Percentiles rank a stretch among this genome's conserved stretches.
These are phyloP conservation scores for Hortiboletus rubellus DNA, from an alignment of 1,284 basidiomycete species.

Conservation along the genomic window DNA sequence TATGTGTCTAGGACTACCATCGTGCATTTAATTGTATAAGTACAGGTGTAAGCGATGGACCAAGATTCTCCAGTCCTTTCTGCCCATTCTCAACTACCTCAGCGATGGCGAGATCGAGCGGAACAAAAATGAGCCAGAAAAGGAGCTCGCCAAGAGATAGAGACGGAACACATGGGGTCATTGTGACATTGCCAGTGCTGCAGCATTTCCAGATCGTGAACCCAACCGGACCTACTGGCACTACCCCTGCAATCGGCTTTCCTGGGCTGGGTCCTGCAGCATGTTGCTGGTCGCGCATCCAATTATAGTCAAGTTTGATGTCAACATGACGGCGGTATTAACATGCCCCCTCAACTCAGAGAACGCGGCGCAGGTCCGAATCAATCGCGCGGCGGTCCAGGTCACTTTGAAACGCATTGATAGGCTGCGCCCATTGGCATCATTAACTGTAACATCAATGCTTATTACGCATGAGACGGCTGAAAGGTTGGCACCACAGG, in stretches of 20 bases:
- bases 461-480: too few species aligned
- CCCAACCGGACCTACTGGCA: slow-evolving; percentile 84
- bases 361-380: too few species aligned
- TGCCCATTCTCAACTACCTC: slow-evolving; percentile 87
- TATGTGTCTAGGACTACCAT: slow-evolving; percentile 78
- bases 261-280: slow-evolving; percentile 73
- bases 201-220: slow-evolving; percentile 85
- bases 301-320: too few species aligned
- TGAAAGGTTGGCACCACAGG: too few species aligned
- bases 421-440: too few species aligned
- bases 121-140: slow-evolving; percentile 91
- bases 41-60: slow-evolving; percentile 79
- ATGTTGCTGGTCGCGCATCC: too few species aligned
- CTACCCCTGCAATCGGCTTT: slow-evolving; percentile 80
- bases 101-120: slow-evolving; percentile 87
- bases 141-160: slow-evolving; percentile 81
- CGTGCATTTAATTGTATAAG: slow-evolving; percentile 83
- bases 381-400: too few species aligned
- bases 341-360: too few species aligned
- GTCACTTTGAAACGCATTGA: too few species aligned
- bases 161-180: slow-evolving; percentile 89
- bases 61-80: slow-evolving; percentile 70
- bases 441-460: too few species aligned
- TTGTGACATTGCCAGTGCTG: slow-evolving; percentile 61
- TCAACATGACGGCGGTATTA: too few species aligned